Percentiles rank a stretch among this genome's conserved stretches.
phyloP scores from a whole-genome alignment of 2,329 filamentous ascomycete species.

The Aspergillus aculeatinus region DNA sequence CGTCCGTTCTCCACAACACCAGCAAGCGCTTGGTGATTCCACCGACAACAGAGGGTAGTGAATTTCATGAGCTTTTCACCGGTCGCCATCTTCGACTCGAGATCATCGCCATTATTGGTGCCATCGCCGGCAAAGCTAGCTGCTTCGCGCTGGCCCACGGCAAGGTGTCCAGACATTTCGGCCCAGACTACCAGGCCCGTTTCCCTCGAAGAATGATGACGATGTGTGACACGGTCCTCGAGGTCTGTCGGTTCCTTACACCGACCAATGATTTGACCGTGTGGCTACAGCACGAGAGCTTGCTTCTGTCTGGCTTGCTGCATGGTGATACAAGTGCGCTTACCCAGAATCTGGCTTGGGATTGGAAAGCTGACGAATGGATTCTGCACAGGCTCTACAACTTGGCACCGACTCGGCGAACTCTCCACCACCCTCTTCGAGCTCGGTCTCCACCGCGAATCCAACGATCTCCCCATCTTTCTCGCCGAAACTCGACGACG shows the following conservation, averaged over 20 bases:
- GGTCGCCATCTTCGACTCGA: conserved; percentile 41
- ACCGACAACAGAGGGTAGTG: conserved; percentile 25
- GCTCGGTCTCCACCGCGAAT: too few species aligned
- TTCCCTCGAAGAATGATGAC: conserved; percentile 28
- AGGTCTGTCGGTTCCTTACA: conserved; percentile 37
- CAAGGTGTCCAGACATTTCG: conserved; percentile 8
- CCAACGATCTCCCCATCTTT: too few species aligned
- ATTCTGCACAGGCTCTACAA: too few species aligned
- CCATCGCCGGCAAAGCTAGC: conserved; percentile 35
- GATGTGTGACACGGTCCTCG: conserved; percentile 39
- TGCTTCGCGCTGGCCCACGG: conserved; percentile 23
- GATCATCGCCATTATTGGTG: conserved; percentile 36
- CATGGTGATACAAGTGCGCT: too few species aligned
- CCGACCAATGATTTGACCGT: too few species aligned
- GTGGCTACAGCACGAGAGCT: too few species aligned
- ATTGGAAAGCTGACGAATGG: too few species aligned
- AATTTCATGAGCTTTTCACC: conserved; percentile 41
- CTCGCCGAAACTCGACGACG: conserved; percentile 12
- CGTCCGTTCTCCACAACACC: conserved; percentile 29
- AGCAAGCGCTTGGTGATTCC: conserved; percentile 23
- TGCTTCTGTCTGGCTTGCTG: too few species aligned
- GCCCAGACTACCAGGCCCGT: conserved; percentile 12
- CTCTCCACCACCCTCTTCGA: too few species aligned
- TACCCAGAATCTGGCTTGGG: too few species aligned
- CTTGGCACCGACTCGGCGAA: too few species aligned